These are phyloP conservation scores for Microthlaspi erraticum DNA, from an alignment of 345 rosid species.

Conservation along the genomic window DNA sequence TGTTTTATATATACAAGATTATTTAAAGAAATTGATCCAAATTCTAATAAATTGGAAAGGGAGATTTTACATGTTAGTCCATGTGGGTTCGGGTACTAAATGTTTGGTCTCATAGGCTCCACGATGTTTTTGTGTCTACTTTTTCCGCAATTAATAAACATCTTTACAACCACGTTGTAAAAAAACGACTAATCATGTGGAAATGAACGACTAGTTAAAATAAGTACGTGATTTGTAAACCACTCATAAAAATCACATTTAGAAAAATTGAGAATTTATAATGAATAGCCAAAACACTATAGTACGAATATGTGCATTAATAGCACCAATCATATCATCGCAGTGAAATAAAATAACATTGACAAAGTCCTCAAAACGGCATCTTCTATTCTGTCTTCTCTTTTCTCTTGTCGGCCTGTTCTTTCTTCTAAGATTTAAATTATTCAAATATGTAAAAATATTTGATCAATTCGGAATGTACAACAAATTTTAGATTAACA, in stretches of 20 bases:
- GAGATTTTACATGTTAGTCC: constrained; percentile 46
- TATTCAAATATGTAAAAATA: not conserved
- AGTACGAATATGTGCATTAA: constrained; percentile 22
- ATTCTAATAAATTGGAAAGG: constrained; percentile 24
- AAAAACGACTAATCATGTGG: constrained; percentile 19
- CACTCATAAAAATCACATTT: not conserved
- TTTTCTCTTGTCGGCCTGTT: not conserved
- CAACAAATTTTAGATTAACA: no score
- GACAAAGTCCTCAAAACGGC: constrained; percentile 6
- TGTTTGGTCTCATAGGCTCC: constrained; percentile 46
- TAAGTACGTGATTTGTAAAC: not conserved
- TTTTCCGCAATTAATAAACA: constrained; percentile 21
- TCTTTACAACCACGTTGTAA: constrained; percentile 24
- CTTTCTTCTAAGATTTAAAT: not conserved
- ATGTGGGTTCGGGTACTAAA: constrained; percentile 46
- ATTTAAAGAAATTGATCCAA: constrained; percentile 16
- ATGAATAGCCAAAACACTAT: constrained; percentile 11
- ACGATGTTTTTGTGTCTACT: constrained; percentile 41
- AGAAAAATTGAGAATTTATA: not conserved
- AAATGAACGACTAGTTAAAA: constrained; percentile 20
- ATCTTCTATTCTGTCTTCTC: constrained; percentile 17
- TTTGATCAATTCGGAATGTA: no score
- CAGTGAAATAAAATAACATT: constrained; percentile 6
- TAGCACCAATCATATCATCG: constrained; percentile 25
- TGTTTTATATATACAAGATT: constrained; percentile 15